Percentiles rank a stretch among this genome's conserved stretches.
phyloP scores from a whole-genome alignment of 2,329 filamentous ascomycete species.

The Alternaria novae-zelandiae region DNA sequence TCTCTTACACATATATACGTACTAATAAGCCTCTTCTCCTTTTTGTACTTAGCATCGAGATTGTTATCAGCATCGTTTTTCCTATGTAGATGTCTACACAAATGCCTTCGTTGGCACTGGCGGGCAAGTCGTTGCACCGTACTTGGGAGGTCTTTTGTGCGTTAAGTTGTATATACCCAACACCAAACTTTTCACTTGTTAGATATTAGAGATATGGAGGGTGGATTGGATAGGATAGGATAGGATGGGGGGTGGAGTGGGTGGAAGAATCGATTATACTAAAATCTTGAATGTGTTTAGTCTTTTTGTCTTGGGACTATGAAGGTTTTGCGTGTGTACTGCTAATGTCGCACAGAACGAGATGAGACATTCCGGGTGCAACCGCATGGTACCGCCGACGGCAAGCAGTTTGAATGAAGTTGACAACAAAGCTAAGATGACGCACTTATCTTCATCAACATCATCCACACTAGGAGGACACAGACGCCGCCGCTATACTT shows the following conservation, averaged over 20 bases:
- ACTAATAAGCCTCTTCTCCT: neutral
- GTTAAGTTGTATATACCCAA: constrained; percentile 1
- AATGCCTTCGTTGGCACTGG: neutral
- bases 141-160: neutral
- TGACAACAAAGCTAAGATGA: no score
- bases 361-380: no score
- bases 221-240: neutral
- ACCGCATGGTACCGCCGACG: no score
- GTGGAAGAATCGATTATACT: neutral
- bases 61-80: neutral
- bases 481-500: no score
- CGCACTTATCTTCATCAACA: no score
- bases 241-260: neutral
- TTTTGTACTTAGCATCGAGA: neutral
- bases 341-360: no score
- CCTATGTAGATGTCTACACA: constrained; percentile 1
- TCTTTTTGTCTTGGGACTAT: no score
- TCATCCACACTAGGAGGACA: no score
- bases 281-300: no score
- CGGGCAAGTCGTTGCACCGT: neutral
- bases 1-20: neutral
- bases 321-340: no score
- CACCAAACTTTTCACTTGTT: neutral
- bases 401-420: no score
- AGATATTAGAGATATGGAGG: neutral